Base-by-base conservation (phyloP, 1,284 basidiomycete genomes). In the Rhodotorula sp. region DNA sequence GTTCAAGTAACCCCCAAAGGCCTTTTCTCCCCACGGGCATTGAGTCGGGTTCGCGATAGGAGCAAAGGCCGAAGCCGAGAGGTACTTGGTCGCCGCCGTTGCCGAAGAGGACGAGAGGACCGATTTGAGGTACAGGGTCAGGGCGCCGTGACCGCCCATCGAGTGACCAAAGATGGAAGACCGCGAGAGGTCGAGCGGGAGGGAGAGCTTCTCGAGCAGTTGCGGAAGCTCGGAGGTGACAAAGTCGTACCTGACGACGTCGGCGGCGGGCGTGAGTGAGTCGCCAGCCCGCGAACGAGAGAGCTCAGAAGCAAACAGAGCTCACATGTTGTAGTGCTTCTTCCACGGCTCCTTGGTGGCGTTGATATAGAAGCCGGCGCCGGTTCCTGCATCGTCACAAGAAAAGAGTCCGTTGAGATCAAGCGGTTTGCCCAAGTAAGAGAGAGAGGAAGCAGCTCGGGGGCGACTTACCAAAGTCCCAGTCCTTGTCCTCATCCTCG, bases 291-390 rank as follows among this genome's bases (percentile, higher is more conserved):
- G 28, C 28, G 28, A 28, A 28, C 28, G 28, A 28, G 28, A 28
- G 28, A n/a, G 23, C 21, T 23, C 14, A 19, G n/a, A n/a, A 21
- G n/a, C 52, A n/a, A n/a, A 12, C 21, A n/a, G 14, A 1, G 52
- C 7, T 19, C 54, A 86, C 94, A 97, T 97, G 81, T 92, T 93
- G 82, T 97, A 97, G 81, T 94, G 85, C 81, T 89, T 89, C 48
- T 87, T 82, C 82, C 87, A 97, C 80, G 88, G 88, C 4, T 88
- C 85, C 68, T 87, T 85, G 5, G 91, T 94, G 15, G 94, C 94
- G 79, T 95, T 89, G 76, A 97, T 81, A 81, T 97, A 97, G 84
- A 97, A 97, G 57, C 94, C 93, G 57, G 95, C 94, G 65, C 91
- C 89, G 34, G 89, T 71, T 2, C 66, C 66, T 67, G 47, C 56